These are phyloP conservation scores for Chlamydomonas schloesseri DNA, from an alignment of 139 green algal species.

Conservation along the genomic window DNA sequence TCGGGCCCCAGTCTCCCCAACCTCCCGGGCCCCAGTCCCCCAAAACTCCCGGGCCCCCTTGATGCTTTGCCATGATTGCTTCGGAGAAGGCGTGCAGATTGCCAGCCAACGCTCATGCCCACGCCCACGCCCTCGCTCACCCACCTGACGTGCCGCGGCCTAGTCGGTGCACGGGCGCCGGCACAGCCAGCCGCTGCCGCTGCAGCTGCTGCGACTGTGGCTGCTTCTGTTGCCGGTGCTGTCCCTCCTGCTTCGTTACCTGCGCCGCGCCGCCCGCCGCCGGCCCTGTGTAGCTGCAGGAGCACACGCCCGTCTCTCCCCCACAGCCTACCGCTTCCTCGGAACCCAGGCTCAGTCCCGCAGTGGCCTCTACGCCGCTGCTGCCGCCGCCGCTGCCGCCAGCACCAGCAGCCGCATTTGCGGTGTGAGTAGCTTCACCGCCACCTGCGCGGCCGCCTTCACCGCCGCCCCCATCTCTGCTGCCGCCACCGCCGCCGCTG, in stretches of 20 bases:
- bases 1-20: too few species aligned
- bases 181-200: constrained; percentile 9
- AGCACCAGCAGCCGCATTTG: background rate
- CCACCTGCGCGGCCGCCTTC: background rate
- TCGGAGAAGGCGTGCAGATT: too few species aligned
- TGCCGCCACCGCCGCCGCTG: too few species aligned
- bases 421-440: too few species aligned
- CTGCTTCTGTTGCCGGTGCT: background rate
- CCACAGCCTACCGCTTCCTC: background rate
- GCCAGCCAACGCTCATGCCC: too few species aligned
- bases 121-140: background rate
- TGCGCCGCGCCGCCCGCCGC: background rate
- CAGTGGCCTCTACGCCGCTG: background rate
- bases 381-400: background rate
- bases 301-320: background rate
- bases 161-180: constrained; percentile 57
- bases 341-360: background rate
- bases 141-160: constrained; percentile 61
- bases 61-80: too few species aligned
- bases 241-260: background rate
- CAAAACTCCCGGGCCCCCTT: too few species aligned
- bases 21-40: too few species aligned
- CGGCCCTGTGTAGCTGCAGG: background rate
- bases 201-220: constrained; percentile 15
- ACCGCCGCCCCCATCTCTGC: too few species aligned